Evolutionary conservation across 2,329 filamentous ascomycete species (phyloP).

Genomic region (Cercospora canescens): DNA sequence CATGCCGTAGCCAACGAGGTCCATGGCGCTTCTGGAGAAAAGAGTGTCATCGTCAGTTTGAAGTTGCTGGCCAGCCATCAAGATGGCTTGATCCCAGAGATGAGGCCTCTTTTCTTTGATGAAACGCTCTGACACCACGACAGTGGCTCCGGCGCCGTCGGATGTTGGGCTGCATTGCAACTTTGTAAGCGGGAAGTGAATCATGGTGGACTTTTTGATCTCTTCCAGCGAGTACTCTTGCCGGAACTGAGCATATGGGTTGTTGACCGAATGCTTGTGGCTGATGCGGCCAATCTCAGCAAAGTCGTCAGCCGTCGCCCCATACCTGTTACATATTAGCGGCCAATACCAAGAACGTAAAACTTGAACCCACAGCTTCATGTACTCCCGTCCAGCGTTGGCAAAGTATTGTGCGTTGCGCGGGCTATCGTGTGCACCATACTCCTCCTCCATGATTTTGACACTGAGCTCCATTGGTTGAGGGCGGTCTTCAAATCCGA

Average conservation of each 20-base stretch:
- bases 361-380: conserved; percentile 64
- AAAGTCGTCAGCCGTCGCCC: conserved; percentile 81
- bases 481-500: conserved; percentile 83
- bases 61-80: conserved; percentile 84
- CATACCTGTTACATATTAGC: conserved; percentile 51
- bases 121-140: conserved; percentile 87
- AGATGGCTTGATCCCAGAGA: conserved; percentile 77
- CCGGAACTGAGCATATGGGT: conserved; percentile 98
- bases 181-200: conserved; percentile 87
- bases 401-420: conserved; percentile 75
- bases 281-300: conserved; percentile 92
- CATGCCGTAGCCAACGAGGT: conserved; percentile 90
- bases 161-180: conserved; percentile 98
- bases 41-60: conserved; percentile 80
- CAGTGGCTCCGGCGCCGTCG: conserved; percentile 84
- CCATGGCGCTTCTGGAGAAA: conserved; percentile 79
- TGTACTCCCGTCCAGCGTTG: conserved; percentile 91
- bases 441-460: conserved; percentile 53
- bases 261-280: conserved; percentile 85
- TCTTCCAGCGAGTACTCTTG: conserved; percentile 88
- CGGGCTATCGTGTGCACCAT: conserved; percentile 27
- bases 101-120: conserved; percentile 80
- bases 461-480: conserved; percentile 76
- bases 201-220: conserved; percentile 71
- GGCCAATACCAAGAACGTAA: neutral